Conservation (phyloP, 2,329 filamentous ascomycete species). For the Botrytis elliptica region DNA sequence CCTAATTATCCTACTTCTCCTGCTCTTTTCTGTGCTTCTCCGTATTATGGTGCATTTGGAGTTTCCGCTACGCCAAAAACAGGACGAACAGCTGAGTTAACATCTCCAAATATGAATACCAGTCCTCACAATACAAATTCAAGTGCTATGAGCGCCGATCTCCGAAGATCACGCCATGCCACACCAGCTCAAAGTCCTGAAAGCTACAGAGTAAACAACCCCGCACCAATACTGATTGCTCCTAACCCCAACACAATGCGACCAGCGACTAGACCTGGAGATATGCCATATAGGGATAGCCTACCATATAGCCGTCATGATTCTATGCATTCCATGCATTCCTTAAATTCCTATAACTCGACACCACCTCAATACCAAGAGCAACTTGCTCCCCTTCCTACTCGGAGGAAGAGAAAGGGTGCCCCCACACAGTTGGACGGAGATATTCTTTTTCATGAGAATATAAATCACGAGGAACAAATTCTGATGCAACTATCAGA, state of each 20-base stretch:
- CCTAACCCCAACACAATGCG: conserved; percentile 29
- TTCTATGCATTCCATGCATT: conserved; percentile 31
- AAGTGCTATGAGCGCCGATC: conserved; percentile 25
- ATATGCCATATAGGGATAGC: conserved; percentile 21
- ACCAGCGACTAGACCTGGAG: conserved; percentile 24
- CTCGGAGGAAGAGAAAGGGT: conserved; percentile 33
- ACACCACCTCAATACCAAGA: conserved; percentile 23
- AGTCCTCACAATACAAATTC: conserved; percentile 28
- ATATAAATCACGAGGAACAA: conserved; percentile 37
- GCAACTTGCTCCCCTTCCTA: background rate
- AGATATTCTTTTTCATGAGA: conserved; percentile 20
- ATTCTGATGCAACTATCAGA: conserved; percentile 40
- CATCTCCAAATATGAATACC: conserved; percentile 28
- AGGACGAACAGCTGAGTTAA: conserved; percentile 19
- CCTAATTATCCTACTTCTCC: conserved; percentile 27
- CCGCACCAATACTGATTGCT: conserved; percentile 32
- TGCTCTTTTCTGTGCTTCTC: conserved; percentile 21
- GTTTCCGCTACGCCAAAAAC: conserved; percentile 31
- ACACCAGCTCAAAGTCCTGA: conserved; percentile 22
- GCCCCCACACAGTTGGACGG: conserved; percentile 23
- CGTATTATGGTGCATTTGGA: conserved; percentile 32
- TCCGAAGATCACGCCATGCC: conserved; percentile 23
- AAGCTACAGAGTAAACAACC: conserved; percentile 23
- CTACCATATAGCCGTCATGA: conserved; percentile 26
- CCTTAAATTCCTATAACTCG: conserved; percentile 27